These are phyloP conservation scores for Nemania sp. DNA, from an alignment of 2,329 filamentous ascomycete species.

Conservation along the genomic window DNA sequence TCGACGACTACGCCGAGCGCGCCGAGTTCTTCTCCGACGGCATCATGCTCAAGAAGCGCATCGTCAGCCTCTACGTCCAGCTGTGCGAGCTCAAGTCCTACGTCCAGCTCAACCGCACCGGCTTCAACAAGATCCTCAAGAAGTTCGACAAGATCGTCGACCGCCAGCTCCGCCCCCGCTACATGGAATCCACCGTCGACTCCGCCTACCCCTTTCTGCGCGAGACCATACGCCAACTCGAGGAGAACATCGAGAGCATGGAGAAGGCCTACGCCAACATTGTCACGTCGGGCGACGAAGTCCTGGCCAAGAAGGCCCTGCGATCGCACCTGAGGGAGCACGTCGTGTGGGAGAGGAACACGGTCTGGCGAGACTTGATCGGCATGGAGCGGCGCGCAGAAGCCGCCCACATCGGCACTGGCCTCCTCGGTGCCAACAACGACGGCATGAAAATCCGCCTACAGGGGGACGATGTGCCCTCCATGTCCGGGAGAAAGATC, in stretches of 20 bases:
- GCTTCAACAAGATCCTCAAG: conserved; percentile 94
- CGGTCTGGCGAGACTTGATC: conserved; percentile 98
- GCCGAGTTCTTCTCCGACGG: conserved; percentile 66
- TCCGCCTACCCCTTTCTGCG: conserved; percentile 80
- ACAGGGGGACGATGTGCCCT: conserved; percentile 80
- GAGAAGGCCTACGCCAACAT: conserved; percentile 80
- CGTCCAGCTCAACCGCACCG: conserved; percentile 92
- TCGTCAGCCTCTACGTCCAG: conserved; percentile 84
- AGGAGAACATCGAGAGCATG: conserved; percentile 72
- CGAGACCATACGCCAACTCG: conserved; percentile 69
- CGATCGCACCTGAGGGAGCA: conserved; percentile 91
- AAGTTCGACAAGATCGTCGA: conserved; percentile 98
- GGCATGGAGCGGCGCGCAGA: conserved; percentile 95
- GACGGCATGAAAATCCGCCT: conserved; percentile 69
- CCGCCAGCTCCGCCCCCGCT: conserved; percentile 74
- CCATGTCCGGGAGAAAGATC: conserved; percentile 67
- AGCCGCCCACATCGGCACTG: conserved; percentile 86
- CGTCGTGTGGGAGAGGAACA: conserved; percentile 98
- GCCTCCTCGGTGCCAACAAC: conserved; percentile 75
- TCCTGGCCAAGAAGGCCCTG: conserved; percentile 79
- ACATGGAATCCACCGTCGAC: conserved; percentile 74
- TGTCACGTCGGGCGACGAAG: conserved; percentile 78
- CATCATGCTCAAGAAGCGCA: conserved; percentile 90
- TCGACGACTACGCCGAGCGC: conserved; percentile 79
- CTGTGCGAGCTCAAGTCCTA: conserved; percentile 96